Conservation (phyloP, 2,329 filamentous ascomycete species). For the Elsinoe perseae region DNA sequence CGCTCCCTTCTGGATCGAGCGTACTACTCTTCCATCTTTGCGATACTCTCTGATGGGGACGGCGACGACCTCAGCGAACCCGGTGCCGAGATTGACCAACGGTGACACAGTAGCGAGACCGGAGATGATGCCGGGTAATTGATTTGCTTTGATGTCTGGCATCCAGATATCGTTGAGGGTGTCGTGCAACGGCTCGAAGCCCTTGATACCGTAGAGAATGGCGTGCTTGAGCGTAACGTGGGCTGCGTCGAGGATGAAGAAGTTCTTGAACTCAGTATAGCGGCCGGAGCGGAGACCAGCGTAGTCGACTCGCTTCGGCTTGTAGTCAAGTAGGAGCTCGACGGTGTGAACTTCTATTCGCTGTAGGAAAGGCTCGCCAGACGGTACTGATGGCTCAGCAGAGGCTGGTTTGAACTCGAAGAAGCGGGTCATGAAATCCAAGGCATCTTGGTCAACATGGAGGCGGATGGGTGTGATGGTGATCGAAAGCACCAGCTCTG, state of each 20-base stretch:
- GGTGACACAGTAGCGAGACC: conserved; percentile 85
- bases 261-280: conserved; percentile 98
- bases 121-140: conserved; percentile 80
- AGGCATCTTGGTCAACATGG: conserved; percentile 92
- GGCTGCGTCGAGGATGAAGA: conserved; percentile 82
- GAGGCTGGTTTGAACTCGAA: conserved; percentile 92
- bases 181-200: conserved; percentile 82
- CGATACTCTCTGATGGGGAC: conserved; percentile 87
- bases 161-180: conserved; percentile 95
- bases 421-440: conserved; percentile 95
- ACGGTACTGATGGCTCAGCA: conserved; percentile 32
- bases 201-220: conserved; percentile 85
- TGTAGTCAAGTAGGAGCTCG: conserved; percentile 85
- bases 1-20: conserved; percentile 86
- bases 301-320: conserved; percentile 97
- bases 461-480: conserved; percentile 73
- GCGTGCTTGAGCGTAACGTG: conserved; percentile 79
- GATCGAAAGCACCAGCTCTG: conserved; percentile 76
- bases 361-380: conserved; percentile 64
- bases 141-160: conserved; percentile 82
- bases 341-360: conserved; percentile 80
- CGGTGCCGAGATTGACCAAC: conserved; percentile 82
- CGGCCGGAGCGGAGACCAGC: conserved; percentile 83
- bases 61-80: conserved; percentile 76
- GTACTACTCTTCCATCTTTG: conserved; percentile 86